Evolutionary conservation across 257 asterid species (phyloP).

Genomic region (Gynochthodes officinalis): DNA sequence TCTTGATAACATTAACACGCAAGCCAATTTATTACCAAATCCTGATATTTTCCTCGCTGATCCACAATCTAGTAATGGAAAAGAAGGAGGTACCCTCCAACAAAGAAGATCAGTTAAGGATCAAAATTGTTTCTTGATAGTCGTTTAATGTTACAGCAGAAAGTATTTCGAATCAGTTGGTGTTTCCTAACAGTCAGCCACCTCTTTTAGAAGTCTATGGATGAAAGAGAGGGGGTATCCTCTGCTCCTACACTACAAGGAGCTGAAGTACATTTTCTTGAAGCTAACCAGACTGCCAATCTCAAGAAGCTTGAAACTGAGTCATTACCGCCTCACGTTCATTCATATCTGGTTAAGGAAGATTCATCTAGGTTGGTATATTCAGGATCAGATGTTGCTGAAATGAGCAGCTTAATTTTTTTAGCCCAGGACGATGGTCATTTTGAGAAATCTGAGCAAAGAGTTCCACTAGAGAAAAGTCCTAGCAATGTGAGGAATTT

Average conservation of each 20-base stretch:
- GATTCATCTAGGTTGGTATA: conserved; percentile 23
- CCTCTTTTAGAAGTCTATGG: conserved; percentile 69
- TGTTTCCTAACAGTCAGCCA: conserved; percentile 44
- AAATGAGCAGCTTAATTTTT: conserved; percentile 22
- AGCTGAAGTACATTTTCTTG: conserved; percentile 24
- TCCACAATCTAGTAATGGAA: conserved; percentile 21
- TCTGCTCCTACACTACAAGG: conserved; percentile 32
- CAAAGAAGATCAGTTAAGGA: conserved; percentile 58
- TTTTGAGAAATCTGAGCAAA: conserved; percentile 25
- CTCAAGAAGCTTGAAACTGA: conserved; percentile 27
- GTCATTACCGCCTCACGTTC: conserved; percentile 13
- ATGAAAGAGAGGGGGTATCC: conserved; percentile 38
- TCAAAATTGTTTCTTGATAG: conserved; percentile 31
- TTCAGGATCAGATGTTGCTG: conserved; percentile 21
- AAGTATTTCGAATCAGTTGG: conserved; percentile 12
- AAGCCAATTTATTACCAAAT: conserved; percentile 34
- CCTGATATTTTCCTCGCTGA: conserved; percentile 23
- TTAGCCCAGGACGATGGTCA: conserved; percentile 25
- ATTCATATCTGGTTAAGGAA: conserved; percentile 22
- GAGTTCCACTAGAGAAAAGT: conserved; percentile 32
- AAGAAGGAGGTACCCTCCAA: conserved; percentile 14
- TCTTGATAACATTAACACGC: conserved; percentile 31
- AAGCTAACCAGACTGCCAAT: conserved; percentile 20
- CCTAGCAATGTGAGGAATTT: conserved; percentile 72
- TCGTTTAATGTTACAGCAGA: conserved; percentile 15